Evolutionary conservation across 139 green algal genomes (phyloP).

Genomic region (Gonium pectorale): DNA sequence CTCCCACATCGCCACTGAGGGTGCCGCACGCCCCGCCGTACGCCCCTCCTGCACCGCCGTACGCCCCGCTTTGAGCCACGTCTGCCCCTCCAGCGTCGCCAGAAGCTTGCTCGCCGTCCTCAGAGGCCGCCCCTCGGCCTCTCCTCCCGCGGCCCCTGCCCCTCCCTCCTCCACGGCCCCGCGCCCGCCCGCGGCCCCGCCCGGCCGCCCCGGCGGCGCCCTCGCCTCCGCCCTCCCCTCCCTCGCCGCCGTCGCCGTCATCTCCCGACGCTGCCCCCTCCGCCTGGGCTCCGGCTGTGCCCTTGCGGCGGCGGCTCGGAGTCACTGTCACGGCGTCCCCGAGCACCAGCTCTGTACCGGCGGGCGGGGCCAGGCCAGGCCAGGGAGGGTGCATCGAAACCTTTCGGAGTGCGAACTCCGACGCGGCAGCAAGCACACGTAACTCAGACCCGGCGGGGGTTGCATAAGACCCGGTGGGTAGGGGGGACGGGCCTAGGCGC

Average conservation of each 20-base stretch:
- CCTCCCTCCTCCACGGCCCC: not conserved
- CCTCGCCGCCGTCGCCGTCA: not conserved
- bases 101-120: no score
- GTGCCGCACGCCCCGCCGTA: not conserved
- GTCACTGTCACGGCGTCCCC: not conserved
- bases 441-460: no score
- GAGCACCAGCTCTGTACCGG: slow-evolving; percentile 23
- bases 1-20: not conserved
- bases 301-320: slow-evolving; percentile 7
- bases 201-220: not conserved
- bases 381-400: not conserved
- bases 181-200: not conserved
- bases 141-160: not conserved
- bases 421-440: no score
- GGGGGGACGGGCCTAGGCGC: not conserved
- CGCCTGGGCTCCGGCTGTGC: not conserved
- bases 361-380: not conserved
- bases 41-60: not conserved
- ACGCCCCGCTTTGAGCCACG: not conserved
- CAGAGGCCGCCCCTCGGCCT: not conserved
- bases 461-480: not conserved
- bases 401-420: no score
- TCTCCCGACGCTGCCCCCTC: not conserved
- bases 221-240: not conserved
- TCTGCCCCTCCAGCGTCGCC: no score